Conservation (phyloP, 208 protist species). For the Leishmania tropica region DNA sequence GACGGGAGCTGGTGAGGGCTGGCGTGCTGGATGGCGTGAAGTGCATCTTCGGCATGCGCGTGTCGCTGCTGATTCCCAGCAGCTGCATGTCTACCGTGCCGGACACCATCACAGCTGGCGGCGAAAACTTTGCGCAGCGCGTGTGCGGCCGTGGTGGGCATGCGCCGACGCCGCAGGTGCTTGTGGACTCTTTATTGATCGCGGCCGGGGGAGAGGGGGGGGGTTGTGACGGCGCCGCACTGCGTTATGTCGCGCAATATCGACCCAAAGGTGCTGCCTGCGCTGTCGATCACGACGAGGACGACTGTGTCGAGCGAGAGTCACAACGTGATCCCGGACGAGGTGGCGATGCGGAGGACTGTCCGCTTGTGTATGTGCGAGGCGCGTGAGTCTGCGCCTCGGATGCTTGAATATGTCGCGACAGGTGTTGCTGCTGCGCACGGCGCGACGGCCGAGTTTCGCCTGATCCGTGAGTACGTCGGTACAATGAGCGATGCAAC, state of each 20-base stretch:
- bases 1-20: slow-evolving; percentile 36
- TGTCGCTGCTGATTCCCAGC: slow-evolving; percentile 13
- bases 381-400: background rate
- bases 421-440: background rate
- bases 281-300: slow-evolving; percentile 43
- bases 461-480: background rate
- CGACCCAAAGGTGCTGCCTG: slow-evolving; percentile 23
- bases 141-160: slow-evolving; percentile 30
- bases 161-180: background rate
- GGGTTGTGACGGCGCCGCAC: background rate
- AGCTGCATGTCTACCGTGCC: slow-evolving; percentile 18
- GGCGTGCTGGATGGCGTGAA: slow-evolving; percentile 49
- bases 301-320: slow-evolving; percentile 37
- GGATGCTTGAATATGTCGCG: no score
- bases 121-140: slow-evolving; percentile 41
- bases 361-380: slow-evolving; percentile 37
- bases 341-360: slow-evolving; percentile 45
- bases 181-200: background rate
- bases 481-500: background rate
- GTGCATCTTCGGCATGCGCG: slow-evolving; percentile 48
- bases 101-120: slow-evolving; percentile 24
- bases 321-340: slow-evolving; percentile 64
- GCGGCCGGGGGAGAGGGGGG: background rate
- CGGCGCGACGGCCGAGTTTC: background rate
- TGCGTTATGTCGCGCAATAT: background rate